These are phyloP conservation scores for Crassisporium funariophilum DNA, from an alignment of 768 basidiomycete genomes.

Conservation along the genomic window DNA sequence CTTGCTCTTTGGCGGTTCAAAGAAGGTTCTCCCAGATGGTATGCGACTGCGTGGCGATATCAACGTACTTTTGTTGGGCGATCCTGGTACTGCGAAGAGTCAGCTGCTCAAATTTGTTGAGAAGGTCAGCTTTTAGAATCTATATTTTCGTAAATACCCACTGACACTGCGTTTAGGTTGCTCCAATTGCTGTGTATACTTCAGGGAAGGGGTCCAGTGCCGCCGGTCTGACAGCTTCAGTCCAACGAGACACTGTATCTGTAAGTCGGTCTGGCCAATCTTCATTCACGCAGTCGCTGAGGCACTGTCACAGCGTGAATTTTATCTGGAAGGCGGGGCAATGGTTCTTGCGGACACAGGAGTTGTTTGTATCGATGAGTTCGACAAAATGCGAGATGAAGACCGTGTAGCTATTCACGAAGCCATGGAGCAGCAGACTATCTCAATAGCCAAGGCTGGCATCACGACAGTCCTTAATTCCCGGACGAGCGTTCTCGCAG, in stretches of 20 bases:
- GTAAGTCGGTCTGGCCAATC: conserved; percentile 45
- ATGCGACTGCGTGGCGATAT: conserved; percentile 98
- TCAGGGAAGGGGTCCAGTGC: conserved; percentile 99
- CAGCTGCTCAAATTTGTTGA: conserved; percentile 99
- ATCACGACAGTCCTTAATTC: conserved; percentile 98
- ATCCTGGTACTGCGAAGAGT: conserved; percentile 98
- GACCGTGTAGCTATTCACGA: conserved; percentile 99
- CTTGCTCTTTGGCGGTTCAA: conserved; percentile 95
- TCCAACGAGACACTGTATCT: conserved; percentile 90
- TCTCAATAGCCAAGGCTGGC: conserved; percentile 98
- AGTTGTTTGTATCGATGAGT: conserved; percentile 99
- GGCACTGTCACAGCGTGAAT: conserved; percentile 71
- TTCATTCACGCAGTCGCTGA: conserved; percentile 8
- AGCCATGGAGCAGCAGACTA: conserved; percentile 99
- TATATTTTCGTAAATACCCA: too few species aligned
- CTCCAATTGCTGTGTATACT: conserved; percentile 97
- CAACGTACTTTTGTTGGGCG: conserved; percentile 94
- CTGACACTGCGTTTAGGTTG: conserved; percentile 71
- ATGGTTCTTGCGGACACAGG: conserved; percentile 99
- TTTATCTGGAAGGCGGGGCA: conserved; percentile 98
- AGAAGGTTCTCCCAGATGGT: conserved; percentile 95
- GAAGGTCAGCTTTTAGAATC: conserved; percentile 53
- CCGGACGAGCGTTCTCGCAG: conserved; percentile 92
- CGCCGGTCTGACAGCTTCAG: conserved; percentile 96
- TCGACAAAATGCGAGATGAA: conserved; percentile 99